Evolutionary conservation across 176 grass and related monocot species (phyloP).

Genomic region (Musa schizocarpa): DNA sequence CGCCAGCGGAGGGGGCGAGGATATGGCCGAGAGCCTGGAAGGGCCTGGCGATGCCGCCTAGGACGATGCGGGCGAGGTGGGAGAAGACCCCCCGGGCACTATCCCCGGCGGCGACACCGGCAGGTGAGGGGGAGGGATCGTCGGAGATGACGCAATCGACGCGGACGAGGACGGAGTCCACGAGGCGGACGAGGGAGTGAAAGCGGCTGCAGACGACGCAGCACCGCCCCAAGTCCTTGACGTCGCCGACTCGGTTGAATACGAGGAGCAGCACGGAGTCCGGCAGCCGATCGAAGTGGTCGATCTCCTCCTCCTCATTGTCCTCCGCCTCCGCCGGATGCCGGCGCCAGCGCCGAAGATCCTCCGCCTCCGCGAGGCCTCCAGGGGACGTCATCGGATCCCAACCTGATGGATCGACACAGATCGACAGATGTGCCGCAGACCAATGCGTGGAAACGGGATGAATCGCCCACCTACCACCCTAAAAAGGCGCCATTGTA

Average conservation of each 20-base stretch:
- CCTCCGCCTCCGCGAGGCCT: not conserved
- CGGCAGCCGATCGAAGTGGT: slow-evolving; percentile 8
- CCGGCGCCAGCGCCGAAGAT: not conserved
- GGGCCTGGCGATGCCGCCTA: slow-evolving; percentile 64
- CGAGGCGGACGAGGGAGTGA: slow-evolving; percentile 56
- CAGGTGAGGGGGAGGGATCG: slow-evolving; percentile 15
- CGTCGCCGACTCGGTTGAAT: slow-evolving; percentile 77
- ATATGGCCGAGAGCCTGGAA: slow-evolving; percentile 76
- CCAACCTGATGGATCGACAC: no score
- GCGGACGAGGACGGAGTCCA: slow-evolving; percentile 30
- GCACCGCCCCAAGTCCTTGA: slow-evolving; percentile 87
- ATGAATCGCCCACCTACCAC: not conserved
- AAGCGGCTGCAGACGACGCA: slow-evolving; percentile 75
- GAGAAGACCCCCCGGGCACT: slow-evolving; percentile 49
- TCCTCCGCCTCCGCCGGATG: not conserved
- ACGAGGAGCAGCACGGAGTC: slow-evolving; percentile 1
- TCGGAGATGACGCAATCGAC: slow-evolving; percentile 17
- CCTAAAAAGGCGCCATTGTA: not conserved
- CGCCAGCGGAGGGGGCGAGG: slow-evolving; percentile 40
- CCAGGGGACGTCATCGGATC: not conserved
- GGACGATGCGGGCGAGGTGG: slow-evolving; percentile 55
- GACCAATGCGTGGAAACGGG: not conserved
- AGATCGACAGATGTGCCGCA: not conserved
- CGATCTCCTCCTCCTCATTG: not conserved
- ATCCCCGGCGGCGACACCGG: slow-evolving; percentile 14